These are phyloP conservation scores for Panus rudis DNA, from an alignment of 768 basidiomycete genomes.

Conservation along the genomic window DNA sequence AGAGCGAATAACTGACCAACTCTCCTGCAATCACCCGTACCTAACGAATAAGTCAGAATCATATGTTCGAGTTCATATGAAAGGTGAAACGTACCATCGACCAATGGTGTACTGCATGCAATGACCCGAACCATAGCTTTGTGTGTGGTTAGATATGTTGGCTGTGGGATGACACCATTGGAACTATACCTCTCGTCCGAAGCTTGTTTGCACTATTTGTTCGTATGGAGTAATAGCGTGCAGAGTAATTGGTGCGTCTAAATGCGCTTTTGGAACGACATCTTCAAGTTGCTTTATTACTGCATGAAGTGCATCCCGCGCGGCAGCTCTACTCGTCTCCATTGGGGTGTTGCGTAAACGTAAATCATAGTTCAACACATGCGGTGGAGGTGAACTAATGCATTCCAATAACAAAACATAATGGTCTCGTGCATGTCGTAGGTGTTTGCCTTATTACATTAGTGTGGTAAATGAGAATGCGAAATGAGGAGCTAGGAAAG, in stretches of 20 bases:
- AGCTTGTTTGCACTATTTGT: conserved; percentile 70
- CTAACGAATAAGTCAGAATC: conserved; percentile 29
- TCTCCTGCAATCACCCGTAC: conserved; percentile 82
- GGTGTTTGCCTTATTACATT: conserved; percentile 73
- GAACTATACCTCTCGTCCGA: conserved; percentile 66
- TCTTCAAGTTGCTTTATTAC: conserved; percentile 51
- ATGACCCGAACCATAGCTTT: conserved; percentile 78
- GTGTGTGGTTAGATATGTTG: neutral
- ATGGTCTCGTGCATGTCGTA: conserved; percentile 82
- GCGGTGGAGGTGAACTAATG: conserved; percentile 37
- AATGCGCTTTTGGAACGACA: conserved; percentile 38
- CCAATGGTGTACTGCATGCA: conserved; percentile 90
- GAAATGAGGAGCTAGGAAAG: conserved; percentile 1
- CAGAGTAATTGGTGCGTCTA: conserved; percentile 58
- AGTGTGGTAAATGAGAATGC: conserved; percentile 2
- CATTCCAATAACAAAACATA: conserved; percentile 62
- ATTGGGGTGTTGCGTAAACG: conserved; percentile 77
- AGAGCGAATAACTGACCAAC: conserved; percentile 40
- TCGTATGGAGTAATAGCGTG: conserved; percentile 77
- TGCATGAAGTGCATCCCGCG: conserved; percentile 47
- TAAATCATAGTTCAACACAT: conserved; percentile 67
- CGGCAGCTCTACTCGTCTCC: conserved; percentile 61
- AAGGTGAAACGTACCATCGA: conserved; percentile 58
- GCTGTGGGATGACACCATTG: neutral
- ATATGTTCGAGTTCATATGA: conserved; percentile 1